Evolutionary conservation across 2,329 filamentous ascomycete species (phyloP), one percentile per base, ranked within the genome.

Genomic region (Xylariaceae sp.): DNA sequence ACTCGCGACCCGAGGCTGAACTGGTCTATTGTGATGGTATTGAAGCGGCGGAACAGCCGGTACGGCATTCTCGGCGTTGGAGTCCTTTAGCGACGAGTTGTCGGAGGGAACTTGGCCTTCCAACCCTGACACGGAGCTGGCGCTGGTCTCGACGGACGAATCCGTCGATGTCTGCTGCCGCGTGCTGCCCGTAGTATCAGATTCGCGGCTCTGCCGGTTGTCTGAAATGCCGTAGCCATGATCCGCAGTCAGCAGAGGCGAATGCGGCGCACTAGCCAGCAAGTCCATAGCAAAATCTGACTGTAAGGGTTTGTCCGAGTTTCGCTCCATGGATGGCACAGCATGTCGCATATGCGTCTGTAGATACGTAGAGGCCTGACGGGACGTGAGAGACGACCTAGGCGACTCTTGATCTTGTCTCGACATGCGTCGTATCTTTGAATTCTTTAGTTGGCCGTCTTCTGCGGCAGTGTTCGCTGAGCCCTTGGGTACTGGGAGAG

Each of bases 11-110:
- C 75, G 73, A 57, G 74, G 69, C 62, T 78, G 65, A 67, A 75
- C 76, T 1, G 77, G 71, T 53, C 79, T 77, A 65, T 84, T 84
- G 65, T 87, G 82, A 65, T 30, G 23, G 23, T 88, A 87, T 67
- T 87, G 83, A 57, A 87, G 78, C 63, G 80, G 80, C 9, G 83
- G 81, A 7, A 86, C 80, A 3, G 77, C 72, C 56, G 77, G 74
- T 30, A 30, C 23, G 23, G 23, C 23, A 62, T 71, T 75, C 57
- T 72, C 75, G 4, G 74, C 67, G 53, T 74, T 68, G 55, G 81
- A 83, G 67, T 80, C 82, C 58, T 77, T 77, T 1, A 77, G 75
- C 7, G 80, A 83, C n/a, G 73, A 75, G 58, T 76, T 74, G 37
- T 74, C 76, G 30, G 74, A 74, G 30, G 67, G 65, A 50, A 71